Evolutionary conservation across 192 early-diverging fungal genomes (phyloP).

Genomic region (Coemansia sp.): DNA sequence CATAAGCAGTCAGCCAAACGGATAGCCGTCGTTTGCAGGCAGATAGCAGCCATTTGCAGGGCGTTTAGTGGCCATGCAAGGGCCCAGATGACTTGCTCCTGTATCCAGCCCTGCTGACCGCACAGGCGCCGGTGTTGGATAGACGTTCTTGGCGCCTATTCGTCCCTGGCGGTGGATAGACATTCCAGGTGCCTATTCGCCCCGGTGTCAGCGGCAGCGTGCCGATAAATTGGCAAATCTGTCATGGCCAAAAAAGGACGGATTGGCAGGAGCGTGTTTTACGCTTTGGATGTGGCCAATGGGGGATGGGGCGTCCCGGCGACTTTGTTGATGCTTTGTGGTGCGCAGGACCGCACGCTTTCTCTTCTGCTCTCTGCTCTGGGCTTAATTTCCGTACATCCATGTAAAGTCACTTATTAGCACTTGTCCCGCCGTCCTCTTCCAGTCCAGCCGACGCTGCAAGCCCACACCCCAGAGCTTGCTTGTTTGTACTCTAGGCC

Average conservation of each 20-base stretch:
- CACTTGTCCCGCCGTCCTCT: not conserved
- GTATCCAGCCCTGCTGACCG: not conserved
- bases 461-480: not conserved
- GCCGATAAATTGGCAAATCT: not conserved
- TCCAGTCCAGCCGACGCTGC: not conserved
- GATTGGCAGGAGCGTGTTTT: not conserved
- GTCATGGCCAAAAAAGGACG: constrained; percentile 1
- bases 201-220: not conserved
- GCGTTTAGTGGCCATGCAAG: too few relatives aligned
- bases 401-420: constrained; percentile 1
- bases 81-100: not conserved
- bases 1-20: not conserved
- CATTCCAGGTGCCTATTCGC: not conserved
- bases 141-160: not conserved
- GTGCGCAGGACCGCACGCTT: not conserved
- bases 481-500: constrained; percentile 2
- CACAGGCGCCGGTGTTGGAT: not conserved
- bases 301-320: not conserved
- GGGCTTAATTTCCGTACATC: not conserved
- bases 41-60: too few relatives aligned
- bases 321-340: constrained; percentile 15
- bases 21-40: too few relatives aligned
- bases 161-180: too few relatives aligned
- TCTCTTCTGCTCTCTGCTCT: not conserved
- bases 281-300: not conserved